phyloP scores from a whole-genome alignment of 331 rosid genomes.

The Quercus lobata region DNA sequence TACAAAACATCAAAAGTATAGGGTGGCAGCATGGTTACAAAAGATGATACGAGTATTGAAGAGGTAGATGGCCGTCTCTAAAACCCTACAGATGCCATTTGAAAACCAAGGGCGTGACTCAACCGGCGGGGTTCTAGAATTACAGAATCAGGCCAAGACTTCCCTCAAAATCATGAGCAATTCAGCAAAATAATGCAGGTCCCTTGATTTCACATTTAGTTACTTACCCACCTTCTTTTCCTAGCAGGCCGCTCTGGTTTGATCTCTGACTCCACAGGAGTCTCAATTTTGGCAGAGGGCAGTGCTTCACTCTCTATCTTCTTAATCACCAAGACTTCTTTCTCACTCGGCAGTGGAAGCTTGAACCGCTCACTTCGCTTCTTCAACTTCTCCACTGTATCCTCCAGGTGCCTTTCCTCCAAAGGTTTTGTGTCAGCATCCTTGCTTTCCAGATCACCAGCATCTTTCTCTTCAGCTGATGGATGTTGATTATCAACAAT shows the following conservation, averaged over 20 bases:
- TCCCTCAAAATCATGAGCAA: slow-evolving; percentile 16
- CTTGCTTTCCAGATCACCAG: slow-evolving; percentile 54
- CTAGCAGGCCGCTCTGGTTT: slow-evolving; percentile 96
- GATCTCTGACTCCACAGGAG: slow-evolving; percentile 60
- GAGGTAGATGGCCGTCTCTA: slow-evolving; percentile 34
- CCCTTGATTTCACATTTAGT: slow-evolving; percentile 27
- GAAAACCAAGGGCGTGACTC: slow-evolving; percentile 11
- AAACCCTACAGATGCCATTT: slow-evolving; percentile 32
- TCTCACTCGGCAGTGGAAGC: slow-evolving; percentile 96
- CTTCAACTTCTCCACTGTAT: slow-evolving; percentile 97
- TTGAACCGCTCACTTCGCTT: slow-evolving; percentile 98
- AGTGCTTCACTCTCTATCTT: slow-evolving; percentile 76
- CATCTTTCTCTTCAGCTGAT: slow-evolving; percentile 58
- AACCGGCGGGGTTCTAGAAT: slow-evolving; percentile 26
- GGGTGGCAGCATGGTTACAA: slow-evolving; percentile 42
- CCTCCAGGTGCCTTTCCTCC: slow-evolving; percentile 80
- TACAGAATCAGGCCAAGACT: slow-evolving; percentile 14
- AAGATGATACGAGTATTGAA: slow-evolving; percentile 27
- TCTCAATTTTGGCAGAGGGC: slow-evolving; percentile 57
- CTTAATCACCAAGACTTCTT: slow-evolving; percentile 56
- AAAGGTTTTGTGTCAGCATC: slow-evolving; percentile 53
- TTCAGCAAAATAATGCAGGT: slow-evolving; percentile 13
- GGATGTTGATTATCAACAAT: slow-evolving; percentile 39
- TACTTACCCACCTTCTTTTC: slow-evolving; percentile 92
- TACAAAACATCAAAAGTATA: slow-evolving; percentile 33